Conservation (phyloP, 345 rosid species). For the Populus davidiana region DNA sequence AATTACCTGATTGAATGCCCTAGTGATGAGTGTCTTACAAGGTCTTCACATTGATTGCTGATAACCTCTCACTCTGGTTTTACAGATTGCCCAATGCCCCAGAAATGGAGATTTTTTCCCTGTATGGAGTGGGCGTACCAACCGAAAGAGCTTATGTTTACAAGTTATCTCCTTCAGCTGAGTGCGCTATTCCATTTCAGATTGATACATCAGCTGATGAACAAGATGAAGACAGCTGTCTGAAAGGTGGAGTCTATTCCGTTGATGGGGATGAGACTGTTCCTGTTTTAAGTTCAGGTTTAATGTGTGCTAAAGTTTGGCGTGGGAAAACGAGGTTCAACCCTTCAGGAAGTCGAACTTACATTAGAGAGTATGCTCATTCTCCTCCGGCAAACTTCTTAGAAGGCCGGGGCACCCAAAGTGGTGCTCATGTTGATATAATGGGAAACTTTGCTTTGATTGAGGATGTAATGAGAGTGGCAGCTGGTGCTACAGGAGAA, state of each 20-base stretch:
- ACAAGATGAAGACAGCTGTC: conserved; percentile 58
- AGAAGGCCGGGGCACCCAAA: conserved; percentile 90
- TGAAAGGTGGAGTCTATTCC: conserved; percentile 76
- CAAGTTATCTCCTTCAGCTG: conserved; percentile 61
- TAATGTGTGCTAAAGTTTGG: conserved; percentile 96
- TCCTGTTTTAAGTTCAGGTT: conserved; percentile 84
- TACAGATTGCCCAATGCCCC: conserved; percentile 89
- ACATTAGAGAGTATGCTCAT: conserved; percentile 74
- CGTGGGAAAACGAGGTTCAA: conserved; percentile 90
- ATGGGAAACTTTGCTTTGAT: conserved; percentile 96
- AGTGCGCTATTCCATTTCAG: conserved; percentile 86
- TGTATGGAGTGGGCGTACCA: conserved; percentile 93
- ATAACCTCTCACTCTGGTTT: conserved; percentile 20
- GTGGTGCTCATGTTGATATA: conserved; percentile 90
- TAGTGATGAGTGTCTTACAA: background rate
- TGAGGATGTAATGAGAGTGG: conserved; percentile 80
- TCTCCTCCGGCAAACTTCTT: conserved; percentile 80
- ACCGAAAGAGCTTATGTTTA: conserved; percentile 89
- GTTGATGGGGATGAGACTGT: conserved; percentile 95
- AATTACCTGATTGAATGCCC: background rate
- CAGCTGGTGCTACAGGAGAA: conserved; percentile 78
- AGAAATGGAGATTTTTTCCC: conserved; percentile 82
- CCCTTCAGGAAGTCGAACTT: conserved; percentile 76
- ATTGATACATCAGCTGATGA: conserved; percentile 69
- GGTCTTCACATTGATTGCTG: background rate